Conservation (phyloP, 2,329 filamentous ascomycete species). For the Tolypocladium endophyticum region DNA sequence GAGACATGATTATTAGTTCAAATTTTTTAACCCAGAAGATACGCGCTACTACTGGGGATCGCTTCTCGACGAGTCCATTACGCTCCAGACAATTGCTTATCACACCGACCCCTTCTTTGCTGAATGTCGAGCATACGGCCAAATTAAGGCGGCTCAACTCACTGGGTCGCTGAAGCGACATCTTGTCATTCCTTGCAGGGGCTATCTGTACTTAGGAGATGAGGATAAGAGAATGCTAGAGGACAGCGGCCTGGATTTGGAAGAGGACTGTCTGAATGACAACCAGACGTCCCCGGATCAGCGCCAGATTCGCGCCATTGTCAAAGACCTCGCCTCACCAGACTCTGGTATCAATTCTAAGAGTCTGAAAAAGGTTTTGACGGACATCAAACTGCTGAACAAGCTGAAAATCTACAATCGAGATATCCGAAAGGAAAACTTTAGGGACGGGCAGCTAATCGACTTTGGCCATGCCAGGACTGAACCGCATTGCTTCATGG, state of each 20-base stretch:
- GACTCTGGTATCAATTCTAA: neutral
- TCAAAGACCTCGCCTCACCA: neutral
- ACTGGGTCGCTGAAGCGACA: neutral
- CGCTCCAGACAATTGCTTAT: neutral
- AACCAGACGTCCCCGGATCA: neutral
- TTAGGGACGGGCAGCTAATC: neutral
- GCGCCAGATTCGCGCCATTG: neutral
- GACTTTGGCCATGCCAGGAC: neutral
- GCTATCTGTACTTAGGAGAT: neutral
- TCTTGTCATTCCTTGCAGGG: neutral
- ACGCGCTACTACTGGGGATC: neutral
- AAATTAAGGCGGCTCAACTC: neutral
- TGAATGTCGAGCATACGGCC: neutral
- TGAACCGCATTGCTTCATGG: neutral
- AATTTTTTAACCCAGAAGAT: neutral
- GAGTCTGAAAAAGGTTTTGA: neutral
- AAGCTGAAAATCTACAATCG: neutral
- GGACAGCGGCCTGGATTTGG: neutral
- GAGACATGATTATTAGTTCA: neutral
- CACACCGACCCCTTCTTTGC: neutral
- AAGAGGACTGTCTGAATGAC: neutral
- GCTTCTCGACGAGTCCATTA: neutral
- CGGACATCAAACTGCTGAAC: neutral
- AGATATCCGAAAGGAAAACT: neutral
- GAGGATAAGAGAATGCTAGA: neutral